Conservation (phyloP, 176 grass and related monocot genomes). For the Zoysia japonica region DNA sequence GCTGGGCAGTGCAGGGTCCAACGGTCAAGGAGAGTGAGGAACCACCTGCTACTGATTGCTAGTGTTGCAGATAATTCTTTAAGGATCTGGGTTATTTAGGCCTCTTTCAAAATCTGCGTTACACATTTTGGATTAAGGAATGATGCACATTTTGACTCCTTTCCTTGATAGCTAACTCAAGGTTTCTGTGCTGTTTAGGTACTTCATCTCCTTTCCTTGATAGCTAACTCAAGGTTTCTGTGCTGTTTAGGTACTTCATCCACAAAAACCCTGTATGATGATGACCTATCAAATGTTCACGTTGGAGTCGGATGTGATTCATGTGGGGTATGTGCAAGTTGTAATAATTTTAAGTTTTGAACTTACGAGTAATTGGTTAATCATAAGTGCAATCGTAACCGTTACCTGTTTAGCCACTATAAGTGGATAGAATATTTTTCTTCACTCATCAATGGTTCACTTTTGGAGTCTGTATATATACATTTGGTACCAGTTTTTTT, state of each 20-base stretch:
- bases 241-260: slow-evolving; percentile 46
- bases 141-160: neutral
- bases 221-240: no score
- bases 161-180: neutral
- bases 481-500: neutral
- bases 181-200: slow-evolving; percentile 33
- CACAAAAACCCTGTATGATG: slow-evolving; percentile 25
- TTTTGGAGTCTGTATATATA: neutral
- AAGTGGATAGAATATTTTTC: slow-evolving; percentile 8
- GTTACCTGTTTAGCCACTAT: neutral
- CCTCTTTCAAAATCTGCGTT: slow-evolving; percentile 19
- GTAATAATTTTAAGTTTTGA: neutral
- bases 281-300: slow-evolving; percentile 50
- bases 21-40: neutral
- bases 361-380: slow-evolving; percentile 10
- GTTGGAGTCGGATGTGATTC: slow-evolving; percentile 77
- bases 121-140: slow-evolving; percentile 9
- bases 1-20: slow-evolving; percentile 10
- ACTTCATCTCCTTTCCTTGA: no score
- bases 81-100: neutral
- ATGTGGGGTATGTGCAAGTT: slow-evolving; percentile 75
- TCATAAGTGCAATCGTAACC: slow-evolving; percentile 18
- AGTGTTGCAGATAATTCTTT: slow-evolving; percentile 1
- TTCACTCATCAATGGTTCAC: slow-evolving; percentile 3
- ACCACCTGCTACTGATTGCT: neutral